Conservation (phyloP, 2,329 filamentous ascomycete genomes). For the Fusarium continuum region DNA sequence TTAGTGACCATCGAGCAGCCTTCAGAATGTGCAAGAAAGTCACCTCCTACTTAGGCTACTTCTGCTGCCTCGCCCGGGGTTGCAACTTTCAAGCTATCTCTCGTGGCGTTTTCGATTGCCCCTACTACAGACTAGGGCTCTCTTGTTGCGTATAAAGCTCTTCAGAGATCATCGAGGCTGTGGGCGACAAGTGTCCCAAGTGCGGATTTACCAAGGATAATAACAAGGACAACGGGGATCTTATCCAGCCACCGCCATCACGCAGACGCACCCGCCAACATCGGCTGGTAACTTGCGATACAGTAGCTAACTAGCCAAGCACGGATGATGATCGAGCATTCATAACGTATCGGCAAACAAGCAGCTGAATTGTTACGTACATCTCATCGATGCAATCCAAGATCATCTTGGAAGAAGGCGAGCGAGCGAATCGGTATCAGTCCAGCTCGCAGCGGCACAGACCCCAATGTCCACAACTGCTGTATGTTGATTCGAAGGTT, state of each 20-base stretch:
- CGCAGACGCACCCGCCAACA: not conserved
- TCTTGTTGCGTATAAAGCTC: not conserved
- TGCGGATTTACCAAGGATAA: not conserved
- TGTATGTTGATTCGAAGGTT: not conserved
- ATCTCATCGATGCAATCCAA: not conserved
- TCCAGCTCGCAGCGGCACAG: constrained; percentile 15
- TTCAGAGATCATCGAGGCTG: not conserved
- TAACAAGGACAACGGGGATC: not conserved
- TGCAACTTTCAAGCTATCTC: not conserved
- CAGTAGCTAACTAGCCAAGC: not conserved
- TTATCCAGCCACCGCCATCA: not conserved
- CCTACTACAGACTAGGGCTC: not conserved
- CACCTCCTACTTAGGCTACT: not conserved
- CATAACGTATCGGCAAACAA: not conserved
- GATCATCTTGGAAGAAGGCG: not conserved
- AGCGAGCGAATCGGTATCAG: constrained; percentile 24
- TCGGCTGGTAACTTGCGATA: not conserved
- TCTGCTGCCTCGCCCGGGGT: not conserved
- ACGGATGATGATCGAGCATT: not conserved
- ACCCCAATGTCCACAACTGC: constrained; percentile 7
- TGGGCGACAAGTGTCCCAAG: not conserved
- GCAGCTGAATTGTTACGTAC: not conserved
- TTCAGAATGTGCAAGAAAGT: not conserved
- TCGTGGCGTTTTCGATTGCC: not conserved
- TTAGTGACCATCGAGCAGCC: not conserved